Conservation (phyloP, 2,329 filamentous ascomycete species). For the Beauveria pseudobassiana region DNA sequence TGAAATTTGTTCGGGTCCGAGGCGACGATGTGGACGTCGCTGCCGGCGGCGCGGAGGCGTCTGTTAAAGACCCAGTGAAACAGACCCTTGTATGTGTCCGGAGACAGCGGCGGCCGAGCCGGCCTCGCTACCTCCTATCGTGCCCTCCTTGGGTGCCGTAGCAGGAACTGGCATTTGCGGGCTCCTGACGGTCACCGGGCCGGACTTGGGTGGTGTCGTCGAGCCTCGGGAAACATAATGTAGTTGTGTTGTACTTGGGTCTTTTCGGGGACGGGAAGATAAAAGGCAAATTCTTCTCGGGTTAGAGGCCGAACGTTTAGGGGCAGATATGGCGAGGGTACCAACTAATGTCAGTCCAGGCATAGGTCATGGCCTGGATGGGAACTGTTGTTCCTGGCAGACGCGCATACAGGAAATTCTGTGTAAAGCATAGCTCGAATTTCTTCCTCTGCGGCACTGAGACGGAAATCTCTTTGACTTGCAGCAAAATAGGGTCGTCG, state of each 20-base stretch:
- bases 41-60: constrained; percentile 42
- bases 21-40: constrained; percentile 39
- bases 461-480: constrained; percentile 60
- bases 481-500: constrained; percentile 46
- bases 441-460: constrained; percentile 62
- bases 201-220: constrained; percentile 43
- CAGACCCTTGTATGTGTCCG: constrained; percentile 50
- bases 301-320: neutral
- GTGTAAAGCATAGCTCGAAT: constrained; percentile 56
- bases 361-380: constrained; percentile 46
- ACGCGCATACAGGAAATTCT: constrained; percentile 50
- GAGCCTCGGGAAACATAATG: constrained; percentile 49
- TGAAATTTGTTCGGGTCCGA: constrained; percentile 51
- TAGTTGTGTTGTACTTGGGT: constrained; percentile 60
- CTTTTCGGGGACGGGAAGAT: constrained; percentile 58
- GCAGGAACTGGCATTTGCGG: too few species aligned
- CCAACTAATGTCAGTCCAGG: constrained; percentile 56
- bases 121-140: constrained; percentile 44
- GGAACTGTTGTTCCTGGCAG: constrained; percentile 43
- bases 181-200: constrained; percentile 29
- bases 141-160: constrained; percentile 52
- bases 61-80: constrained; percentile 54
- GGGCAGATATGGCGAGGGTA: constrained; percentile 11
- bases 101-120: constrained; percentile 44
- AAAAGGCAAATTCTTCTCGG: constrained; percentile 50